These are phyloP conservation scores for Fusarium irregulare DNA, from an alignment of 2,329 filamentous ascomycete species.

Conservation along the genomic window DNA sequence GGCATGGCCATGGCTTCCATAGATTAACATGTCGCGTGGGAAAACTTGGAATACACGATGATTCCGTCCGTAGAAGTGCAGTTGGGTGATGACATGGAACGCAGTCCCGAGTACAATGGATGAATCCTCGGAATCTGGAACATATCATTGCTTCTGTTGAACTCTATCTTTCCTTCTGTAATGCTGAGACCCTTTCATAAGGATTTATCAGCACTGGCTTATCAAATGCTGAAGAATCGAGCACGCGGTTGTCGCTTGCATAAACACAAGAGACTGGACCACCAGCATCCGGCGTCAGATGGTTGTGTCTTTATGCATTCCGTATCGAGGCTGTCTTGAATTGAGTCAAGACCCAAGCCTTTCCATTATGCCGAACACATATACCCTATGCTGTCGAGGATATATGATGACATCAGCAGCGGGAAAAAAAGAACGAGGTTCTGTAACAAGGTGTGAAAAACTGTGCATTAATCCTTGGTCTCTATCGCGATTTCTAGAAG, in stretches of 20 bases:
- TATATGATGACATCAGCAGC: background rate
- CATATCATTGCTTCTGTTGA: background rate
- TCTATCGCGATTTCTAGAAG: slow-evolving; percentile 15
- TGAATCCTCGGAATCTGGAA: background rate
- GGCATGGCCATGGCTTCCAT: slow-evolving; percentile 6
- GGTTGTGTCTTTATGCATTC: slow-evolving; percentile 31
- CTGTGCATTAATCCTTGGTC: slow-evolving; percentile 5
- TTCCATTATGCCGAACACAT: slow-evolving; percentile 16
- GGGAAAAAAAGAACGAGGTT: slow-evolving; percentile 1
- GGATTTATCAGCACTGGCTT: background rate
- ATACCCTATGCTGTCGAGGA: background rate
- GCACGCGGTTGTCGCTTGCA: slow-evolving; percentile 20
- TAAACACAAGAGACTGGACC: slow-evolving; percentile 16
- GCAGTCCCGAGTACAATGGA: background rate
- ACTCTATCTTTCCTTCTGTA: background rate
- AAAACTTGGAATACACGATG: background rate
- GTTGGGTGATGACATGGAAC: background rate
- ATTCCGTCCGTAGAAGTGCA: background rate
- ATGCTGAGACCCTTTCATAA: background rate
- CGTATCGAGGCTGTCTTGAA: slow-evolving; percentile 19
- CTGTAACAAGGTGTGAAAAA: background rate
- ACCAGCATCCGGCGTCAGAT: slow-evolving; percentile 31
- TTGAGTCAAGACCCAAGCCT: slow-evolving; percentile 16
- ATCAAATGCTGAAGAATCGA: background rate
- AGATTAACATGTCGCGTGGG: slow-evolving; percentile 3